Percentiles rank a stretch among this genome's conserved stretches.
These are phyloP conservation scores for Dichomitus squalens DNA, from an alignment of 1,284 basidiomycete genomes.

Conservation along the genomic window DNA sequence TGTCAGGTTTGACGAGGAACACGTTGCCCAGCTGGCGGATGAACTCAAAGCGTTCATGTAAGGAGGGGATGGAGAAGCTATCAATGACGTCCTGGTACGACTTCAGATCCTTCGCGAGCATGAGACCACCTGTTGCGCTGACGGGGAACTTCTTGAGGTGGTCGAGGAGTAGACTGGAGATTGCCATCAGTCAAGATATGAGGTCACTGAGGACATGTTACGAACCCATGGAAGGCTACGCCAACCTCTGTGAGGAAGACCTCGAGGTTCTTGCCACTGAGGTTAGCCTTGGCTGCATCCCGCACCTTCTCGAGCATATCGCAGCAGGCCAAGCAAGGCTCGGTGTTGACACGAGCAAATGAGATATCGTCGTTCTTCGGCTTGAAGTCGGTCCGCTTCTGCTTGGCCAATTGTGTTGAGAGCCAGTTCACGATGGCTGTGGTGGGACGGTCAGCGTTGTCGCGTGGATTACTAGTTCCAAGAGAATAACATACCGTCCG, in stretches of 20 bases:
- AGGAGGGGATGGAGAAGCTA: constrained; percentile 78
- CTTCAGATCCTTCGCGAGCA: constrained; percentile 98
- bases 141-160: constrained; percentile 97
- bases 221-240: constrained; percentile 89
- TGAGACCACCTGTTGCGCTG: constrained; percentile 94
- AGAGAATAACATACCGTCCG: constrained; percentile 67
- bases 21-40: constrained; percentile 96
- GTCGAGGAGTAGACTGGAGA: constrained; percentile 81
- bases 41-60: constrained; percentile 98
- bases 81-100: constrained; percentile 93
- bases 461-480: neutral
- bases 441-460: neutral
- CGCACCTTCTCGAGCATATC: constrained; percentile 84
- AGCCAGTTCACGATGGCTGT: constrained; percentile 74
- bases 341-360: constrained; percentile 93
- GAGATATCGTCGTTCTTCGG: constrained; percentile 95
- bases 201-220: neutral
- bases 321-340: constrained; percentile 90
- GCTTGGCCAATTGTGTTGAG: constrained; percentile 78
- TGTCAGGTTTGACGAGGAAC: constrained; percentile 93
- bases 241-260: constrained; percentile 93
- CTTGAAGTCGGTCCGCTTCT: constrained; percentile 97
- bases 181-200: neutral
- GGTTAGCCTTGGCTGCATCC: constrained; percentile 69
- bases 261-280: constrained; percentile 93